Evolutionary conservation across 768 basidiomycete genomes (phyloP).

Genomic region (Lyophyllum atratum): DNA sequence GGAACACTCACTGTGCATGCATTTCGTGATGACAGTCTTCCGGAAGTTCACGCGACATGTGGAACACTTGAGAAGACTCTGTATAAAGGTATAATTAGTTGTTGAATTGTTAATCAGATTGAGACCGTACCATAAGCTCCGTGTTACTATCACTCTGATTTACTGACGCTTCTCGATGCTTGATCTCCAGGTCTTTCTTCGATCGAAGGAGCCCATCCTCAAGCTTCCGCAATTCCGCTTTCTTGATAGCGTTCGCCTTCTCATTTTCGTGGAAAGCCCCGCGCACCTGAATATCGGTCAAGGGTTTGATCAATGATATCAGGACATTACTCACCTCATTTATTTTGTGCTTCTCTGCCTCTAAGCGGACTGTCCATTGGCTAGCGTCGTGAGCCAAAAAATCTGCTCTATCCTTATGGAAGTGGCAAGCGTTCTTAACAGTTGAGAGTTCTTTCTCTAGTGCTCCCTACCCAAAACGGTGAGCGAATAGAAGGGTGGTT

Average conservation of each 20-base stretch:
- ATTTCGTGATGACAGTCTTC: slow-evolving; percentile 80
- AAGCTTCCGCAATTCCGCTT: slow-evolving; percentile 37
- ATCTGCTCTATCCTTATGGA: slow-evolving; percentile 24
- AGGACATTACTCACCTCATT: slow-evolving; percentile 38
- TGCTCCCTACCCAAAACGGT: slow-evolving; percentile 27
- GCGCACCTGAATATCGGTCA: slow-evolving; percentile 24
- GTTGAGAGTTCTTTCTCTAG: slow-evolving; percentile 48
- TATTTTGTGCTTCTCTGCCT: slow-evolving; percentile 38
- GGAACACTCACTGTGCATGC: slow-evolving; percentile 80
- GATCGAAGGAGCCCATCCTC: slow-evolving; percentile 51
- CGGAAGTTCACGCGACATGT: slow-evolving; percentile 82
- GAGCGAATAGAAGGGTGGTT: not conserved
- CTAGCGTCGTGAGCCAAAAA: slow-evolving; percentile 30
- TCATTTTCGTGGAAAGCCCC: slow-evolving; percentile 36
- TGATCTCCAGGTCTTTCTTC: slow-evolving; percentile 42
- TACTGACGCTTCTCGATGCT: slow-evolving; percentile 9
- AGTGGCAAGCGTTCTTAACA: slow-evolving; percentile 30
- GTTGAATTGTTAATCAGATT: not conserved
- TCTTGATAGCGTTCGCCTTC: slow-evolving; percentile 28
- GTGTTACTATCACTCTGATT: slow-evolving; percentile 3
- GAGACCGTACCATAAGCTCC: slow-evolving; percentile 49
- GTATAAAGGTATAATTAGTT: slow-evolving; percentile 5
- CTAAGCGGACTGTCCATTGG: slow-evolving; percentile 34
- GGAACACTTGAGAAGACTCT: slow-evolving; percentile 88
- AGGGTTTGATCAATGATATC: not conserved